Base-by-base conservation (phyloP, 352 stramenopile genomes). In the Globisporangium acanthophoron region DNA sequence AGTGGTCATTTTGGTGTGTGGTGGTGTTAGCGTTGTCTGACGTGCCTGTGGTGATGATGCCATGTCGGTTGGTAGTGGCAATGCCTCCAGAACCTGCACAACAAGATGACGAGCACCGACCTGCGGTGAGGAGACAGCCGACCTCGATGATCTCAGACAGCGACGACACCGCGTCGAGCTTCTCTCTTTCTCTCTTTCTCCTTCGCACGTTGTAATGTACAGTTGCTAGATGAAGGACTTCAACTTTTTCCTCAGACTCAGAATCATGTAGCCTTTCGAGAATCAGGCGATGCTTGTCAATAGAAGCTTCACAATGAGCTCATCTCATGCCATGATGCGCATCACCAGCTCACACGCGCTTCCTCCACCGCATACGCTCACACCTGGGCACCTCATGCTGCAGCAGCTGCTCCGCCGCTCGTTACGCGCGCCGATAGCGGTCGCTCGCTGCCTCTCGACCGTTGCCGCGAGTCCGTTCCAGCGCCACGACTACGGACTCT, bases 41-140 rank as follows among this genome's bases (percentile, higher is more conserved):
- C 27, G 16, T 37, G 8, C 4, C 37, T 37, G 12, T 39, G 1
- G 3, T 6, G 3, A 6, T 43, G 39, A 61, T 33, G n/a, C 15
- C 55, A 31, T 54, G 5, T 48, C 40, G 51, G 16, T 45, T 37
- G 13, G 6, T 6, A 90, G 78, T 54, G 71, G 48, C 65, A 81
- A 58, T 88, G 80, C 51, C 56, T 88, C 53, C 67, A 59, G 13
- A 88, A 79, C 44, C 48, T 88, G 37, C 66, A 76, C 50, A 59
- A 69, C 16, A 85, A 82, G 45, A 73, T 90, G 53, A 60, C 58
- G 39, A 76, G 59, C 24, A 63, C 58, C 12, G 78, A 90, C 55
- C 68, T 90, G 45, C 75, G 78, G 49, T 90, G 46, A 65, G 11
- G 37, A 43, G 13, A 18, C 12, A 37, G 6, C 6, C 33, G 33